phyloP scores from a whole-genome alignment of 768 basidiomycete species.

The Mycena pura region DNA sequence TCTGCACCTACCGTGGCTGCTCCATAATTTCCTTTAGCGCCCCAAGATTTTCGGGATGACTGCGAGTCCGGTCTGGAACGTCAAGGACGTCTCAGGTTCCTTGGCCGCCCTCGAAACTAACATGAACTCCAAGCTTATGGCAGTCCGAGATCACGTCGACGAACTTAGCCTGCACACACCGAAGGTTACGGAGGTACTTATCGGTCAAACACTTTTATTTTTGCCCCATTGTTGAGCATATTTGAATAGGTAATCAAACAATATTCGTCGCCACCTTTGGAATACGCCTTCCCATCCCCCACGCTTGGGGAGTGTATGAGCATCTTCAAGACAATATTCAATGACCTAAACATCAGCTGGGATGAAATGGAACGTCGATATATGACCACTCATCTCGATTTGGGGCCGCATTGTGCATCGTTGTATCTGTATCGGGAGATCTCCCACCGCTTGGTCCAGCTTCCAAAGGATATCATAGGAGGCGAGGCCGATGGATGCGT shows the following conservation, averaged over 20 bases:
- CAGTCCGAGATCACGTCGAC: slow-evolving; percentile 71
- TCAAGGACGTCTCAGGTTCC: slow-evolving; percentile 69
- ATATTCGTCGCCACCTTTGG: slow-evolving; percentile 58
- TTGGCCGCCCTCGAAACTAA: slow-evolving; percentile 71
- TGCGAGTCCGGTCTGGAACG: slow-evolving; percentile 87
- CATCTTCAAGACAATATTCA: slow-evolving; percentile 37
- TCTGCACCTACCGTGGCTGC: too few relatives aligned
- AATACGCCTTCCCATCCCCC: slow-evolving; percentile 64
- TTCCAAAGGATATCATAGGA: slow-evolving; percentile 40
- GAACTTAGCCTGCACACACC: slow-evolving; percentile 71
- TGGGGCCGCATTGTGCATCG: slow-evolving; percentile 81
- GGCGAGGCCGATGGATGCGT: too few relatives aligned
- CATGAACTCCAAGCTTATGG: slow-evolving; percentile 75
- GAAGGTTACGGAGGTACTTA: slow-evolving; percentile 65
- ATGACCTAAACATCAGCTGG: slow-evolving; percentile 57
- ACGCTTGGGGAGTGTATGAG: slow-evolving; percentile 61
- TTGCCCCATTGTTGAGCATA: background rate
- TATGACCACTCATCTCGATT: slow-evolving; percentile 60
- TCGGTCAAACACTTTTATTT: background rate
- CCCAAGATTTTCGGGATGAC: slow-evolving; percentile 95
- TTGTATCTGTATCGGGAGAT: slow-evolving; percentile 71
- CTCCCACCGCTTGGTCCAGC: slow-evolving; percentile 52
- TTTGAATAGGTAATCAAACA: slow-evolving; percentile 58
- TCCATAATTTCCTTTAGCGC: slow-evolving; percentile 36
- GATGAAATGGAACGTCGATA: slow-evolving; percentile 69